phyloP scores from a whole-genome alignment of 345 rosid genomes.

The Eutrema japonicum region DNA sequence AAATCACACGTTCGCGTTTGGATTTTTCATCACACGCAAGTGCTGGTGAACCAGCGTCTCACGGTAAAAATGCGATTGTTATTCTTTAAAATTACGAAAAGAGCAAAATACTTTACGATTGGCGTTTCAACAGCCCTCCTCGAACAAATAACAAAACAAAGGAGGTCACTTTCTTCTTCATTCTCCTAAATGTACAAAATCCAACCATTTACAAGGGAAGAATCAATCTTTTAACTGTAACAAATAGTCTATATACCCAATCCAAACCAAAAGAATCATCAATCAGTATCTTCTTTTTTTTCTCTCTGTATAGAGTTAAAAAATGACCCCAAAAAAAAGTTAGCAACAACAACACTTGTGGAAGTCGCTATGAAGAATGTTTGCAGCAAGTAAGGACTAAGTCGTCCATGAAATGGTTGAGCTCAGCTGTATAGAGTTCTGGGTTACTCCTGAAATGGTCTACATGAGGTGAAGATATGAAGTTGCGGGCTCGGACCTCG shows the following conservation, averaged over 20 bases:
- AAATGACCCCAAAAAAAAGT: conserved; percentile 9
- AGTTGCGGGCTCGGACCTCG: conserved; percentile 88
- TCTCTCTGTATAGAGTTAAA: conserved; percentile 18
- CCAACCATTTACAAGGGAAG: conserved; percentile 42
- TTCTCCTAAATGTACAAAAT: conserved; percentile 30
- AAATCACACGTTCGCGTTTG: conserved; percentile 20
- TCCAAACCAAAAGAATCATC: conserved; percentile 44
- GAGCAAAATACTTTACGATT: neutral
- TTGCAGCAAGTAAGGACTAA: conserved; percentile 62
- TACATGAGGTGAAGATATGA: conserved; percentile 92
- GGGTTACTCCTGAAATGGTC: conserved; percentile 98
- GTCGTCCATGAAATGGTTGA: conserved; percentile 79
- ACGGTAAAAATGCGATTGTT: neutral
- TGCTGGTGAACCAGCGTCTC: neutral
- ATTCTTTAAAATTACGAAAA: conserved; percentile 9
- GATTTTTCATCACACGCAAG: neutral
- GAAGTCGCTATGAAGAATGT: conserved; percentile 43
- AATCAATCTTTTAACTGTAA: conserved; percentile 25
- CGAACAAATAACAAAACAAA: conserved; percentile 10
- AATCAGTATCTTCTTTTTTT: neutral
- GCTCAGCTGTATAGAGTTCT: conserved; percentile 69
- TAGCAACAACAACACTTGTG: conserved; percentile 27
- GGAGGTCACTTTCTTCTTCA: conserved; percentile 20
- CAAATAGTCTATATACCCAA: conserved; percentile 21
- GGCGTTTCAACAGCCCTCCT: neutral